Evolutionary conservation across 768 basidiomycete species (phyloP), one percentile per base, ranked within the genome.

Genomic region (Leccinum subtestaceum): DNA sequence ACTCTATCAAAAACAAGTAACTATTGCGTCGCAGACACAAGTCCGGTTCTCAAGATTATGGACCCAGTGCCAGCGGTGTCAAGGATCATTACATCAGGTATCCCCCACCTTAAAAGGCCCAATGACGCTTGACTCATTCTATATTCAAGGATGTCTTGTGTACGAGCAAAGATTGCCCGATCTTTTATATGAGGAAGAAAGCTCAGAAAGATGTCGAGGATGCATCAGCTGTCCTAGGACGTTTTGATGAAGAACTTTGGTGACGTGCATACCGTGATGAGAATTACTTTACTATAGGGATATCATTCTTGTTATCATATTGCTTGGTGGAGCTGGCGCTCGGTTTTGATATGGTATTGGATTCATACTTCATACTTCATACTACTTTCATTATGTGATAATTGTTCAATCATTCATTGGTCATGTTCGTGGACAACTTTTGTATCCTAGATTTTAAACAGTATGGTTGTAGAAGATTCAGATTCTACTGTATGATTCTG

Each of bases 61-160:
- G 97, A 98, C 97, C 1, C 96, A 98, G 69, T 99, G 97, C 66
- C 97, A 99, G 70, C 84, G 97, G 25, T 99, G 97, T 78, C 97
- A 99, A 71, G 97, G 97, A 13, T 99, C 97, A 17, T 78, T 99
- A 51, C 97, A 99, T 76, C 95, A 97, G 78, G 89, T 88, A 13
- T 29, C 29, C 15, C 47, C 4, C 50, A 8, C 5, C 29, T 38
- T 12, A 13, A 21, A 52, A 27, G 2, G 5, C 12, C 17, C 13
- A 13, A 15, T 13, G 15, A 25, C 15, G 29, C 43, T 46, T 52
- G 34, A 56, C 57, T 36, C 36, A 53, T 53, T 25, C 17, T 5
- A 21, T 51, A 32, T 59, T 54, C 10, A 64, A 97, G 92, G 97
- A 99, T 70, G 97, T 98, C 9, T 78, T 99, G 29, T 99, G 96